phyloP scores from a whole-genome alignment of 768 basidiomycete species.

The Mycena maculata region DNA sequence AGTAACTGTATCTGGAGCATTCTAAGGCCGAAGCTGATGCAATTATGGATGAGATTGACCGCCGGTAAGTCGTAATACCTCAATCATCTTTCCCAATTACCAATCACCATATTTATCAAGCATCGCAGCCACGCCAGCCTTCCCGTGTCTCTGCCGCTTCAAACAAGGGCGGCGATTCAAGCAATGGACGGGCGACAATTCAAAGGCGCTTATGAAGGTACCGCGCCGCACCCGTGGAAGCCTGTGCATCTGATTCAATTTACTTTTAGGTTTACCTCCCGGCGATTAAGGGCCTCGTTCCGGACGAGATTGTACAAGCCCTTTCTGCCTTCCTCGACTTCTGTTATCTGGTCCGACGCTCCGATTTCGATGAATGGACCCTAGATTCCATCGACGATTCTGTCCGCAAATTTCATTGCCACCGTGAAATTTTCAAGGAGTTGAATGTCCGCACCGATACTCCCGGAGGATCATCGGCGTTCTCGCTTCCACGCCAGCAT shows the following conservation, averaged over 20 bases:
- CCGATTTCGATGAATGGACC: constrained; percentile 25
- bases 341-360: constrained; percentile 34
- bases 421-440: background rate
- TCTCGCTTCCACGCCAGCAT: constrained; percentile 48
- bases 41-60: constrained; percentile 46
- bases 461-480: background rate
- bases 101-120: constrained; percentile 20
- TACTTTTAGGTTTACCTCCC: constrained; percentile 36
- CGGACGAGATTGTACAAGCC: constrained; percentile 28
- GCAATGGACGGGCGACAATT: constrained; percentile 53
- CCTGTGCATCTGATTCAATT: background rate
- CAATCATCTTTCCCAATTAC: background rate
- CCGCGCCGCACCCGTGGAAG: background rate
- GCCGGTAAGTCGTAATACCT: constrained; percentile 33
- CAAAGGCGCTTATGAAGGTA: constrained; percentile 39
- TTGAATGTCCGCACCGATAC: constrained; percentile 3
- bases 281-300: constrained; percentile 34
- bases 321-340: constrained; percentile 39
- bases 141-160: constrained; percentile 42
- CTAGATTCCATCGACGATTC: constrained; percentile 31
- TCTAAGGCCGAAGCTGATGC: constrained; percentile 20
- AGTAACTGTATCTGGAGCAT: constrained; percentile 39
- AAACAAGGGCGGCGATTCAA: constrained; percentile 44
- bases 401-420: background rate
- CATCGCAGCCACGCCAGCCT: constrained; percentile 41